phyloP scores from a whole-genome alignment of 2,329 filamentous ascomycete genomes.

The Fusarium nurragi region DNA sequence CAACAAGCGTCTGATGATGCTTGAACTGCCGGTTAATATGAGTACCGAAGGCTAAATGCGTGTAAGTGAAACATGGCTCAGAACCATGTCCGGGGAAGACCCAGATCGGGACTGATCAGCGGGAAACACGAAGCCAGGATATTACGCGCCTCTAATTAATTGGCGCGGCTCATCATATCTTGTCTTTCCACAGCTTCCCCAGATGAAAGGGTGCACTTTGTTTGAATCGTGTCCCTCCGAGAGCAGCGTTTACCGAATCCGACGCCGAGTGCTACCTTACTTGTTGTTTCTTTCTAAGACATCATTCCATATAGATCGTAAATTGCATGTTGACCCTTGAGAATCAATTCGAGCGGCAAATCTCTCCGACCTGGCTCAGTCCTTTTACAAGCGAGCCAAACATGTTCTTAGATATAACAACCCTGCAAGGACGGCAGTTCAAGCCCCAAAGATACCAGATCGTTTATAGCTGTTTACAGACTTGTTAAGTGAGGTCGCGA shows the following conservation, averaged over 20 bases:
- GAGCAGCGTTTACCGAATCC: conserved; percentile 1
- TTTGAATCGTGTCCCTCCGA: background rate
- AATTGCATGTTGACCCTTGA: background rate
- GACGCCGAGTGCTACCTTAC: conserved; percentile 13
- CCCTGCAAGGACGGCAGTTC: background rate
- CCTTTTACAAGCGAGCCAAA: conserved; percentile 18
- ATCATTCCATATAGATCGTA: conserved; percentile 3
- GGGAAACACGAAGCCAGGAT: background rate
- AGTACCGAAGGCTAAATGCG: conserved; percentile 14
- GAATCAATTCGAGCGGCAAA: conserved; percentile 5
- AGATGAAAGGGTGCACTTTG: conserved; percentile 2
- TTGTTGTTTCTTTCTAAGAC: background rate
- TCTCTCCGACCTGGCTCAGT: background rate
- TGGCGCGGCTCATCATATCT: conserved; percentile 8
- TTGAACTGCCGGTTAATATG: conserved; percentile 18
- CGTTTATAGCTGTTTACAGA: background rate
- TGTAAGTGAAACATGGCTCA: conserved; percentile 9
- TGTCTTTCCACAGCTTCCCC: background rate
- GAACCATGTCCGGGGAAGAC: conserved; percentile 14
- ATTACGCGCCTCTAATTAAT: background rate
- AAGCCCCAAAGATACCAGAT: background rate
- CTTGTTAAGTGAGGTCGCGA: too few relatives aligned
- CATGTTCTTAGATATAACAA: background rate
- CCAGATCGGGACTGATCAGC: conserved; percentile 14
- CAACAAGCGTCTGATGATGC: background rate